Evolutionary conservation across 2,329 filamentous ascomycete genomes (phyloP), one percentile per base, ranked within the genome.

Genomic region (Beauveria varroae): DNA sequence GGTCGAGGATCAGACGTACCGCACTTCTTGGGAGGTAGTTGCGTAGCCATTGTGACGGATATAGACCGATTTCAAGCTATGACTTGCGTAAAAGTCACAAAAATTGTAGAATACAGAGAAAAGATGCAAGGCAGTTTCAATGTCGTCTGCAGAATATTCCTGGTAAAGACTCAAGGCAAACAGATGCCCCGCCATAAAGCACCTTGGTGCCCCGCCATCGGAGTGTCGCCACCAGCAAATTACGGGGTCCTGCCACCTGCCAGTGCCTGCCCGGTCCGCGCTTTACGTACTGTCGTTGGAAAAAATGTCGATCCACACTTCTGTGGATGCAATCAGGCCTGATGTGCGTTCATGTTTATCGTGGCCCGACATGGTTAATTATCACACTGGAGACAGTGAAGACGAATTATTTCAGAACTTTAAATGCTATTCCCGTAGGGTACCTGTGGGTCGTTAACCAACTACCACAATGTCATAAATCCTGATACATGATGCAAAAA

Each of bases 1-100:
- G 57, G 30, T 40, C 9, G 47, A 53, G 28, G 24, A 24, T 37
- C 54, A 47, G 51, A 72, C 80, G 62, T 77, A 83, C 81, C 81
- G 76, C 81, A 83, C 73, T 84, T 85, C 78, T 84, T 85, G 63
- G 76, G 74, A 53, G 81, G 79, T 64, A 82, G 81, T 74, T 78
- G 74, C 65, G 75, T 65, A n/a, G 68, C 65, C 71, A 74, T 74
- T 46, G 26, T 24, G n/a, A 47, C 49, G 40, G 16, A 2, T 9
- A 4, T 24, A 34, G 26, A 26, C 26, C 22, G 47, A 18, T 9
- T 1, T 16, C 5, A 8, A 12, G 22, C 10, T 43, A 12, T 9
- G 14, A 6, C n/a, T 59, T 14, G 18, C 10, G 4, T 43, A 12
- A 22, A 30, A 1, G 16, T 12, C 16, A 20, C 3, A 34, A 28